Evolutionary conservation across 176 grass and related monocot genomes (phyloP).

Genomic region (Secale cereale): DNA sequence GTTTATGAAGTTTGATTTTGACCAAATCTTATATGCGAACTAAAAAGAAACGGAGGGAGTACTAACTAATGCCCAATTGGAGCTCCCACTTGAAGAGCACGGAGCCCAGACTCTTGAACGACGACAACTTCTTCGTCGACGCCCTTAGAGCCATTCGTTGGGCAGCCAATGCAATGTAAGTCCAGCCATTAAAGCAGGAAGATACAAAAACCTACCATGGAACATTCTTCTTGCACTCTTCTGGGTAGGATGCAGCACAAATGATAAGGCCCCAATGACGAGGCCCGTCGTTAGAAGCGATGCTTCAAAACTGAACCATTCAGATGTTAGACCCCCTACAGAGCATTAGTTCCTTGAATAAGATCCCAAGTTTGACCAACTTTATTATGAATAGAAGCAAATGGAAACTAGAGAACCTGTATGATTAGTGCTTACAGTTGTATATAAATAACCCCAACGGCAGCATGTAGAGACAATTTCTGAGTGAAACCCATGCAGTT

Average conservation of each 20-base stretch:
- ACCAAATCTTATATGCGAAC: no score
- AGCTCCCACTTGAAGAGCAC: no score
- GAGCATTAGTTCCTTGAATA: neutral
- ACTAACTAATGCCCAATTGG: no score
- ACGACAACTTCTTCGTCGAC: no score
- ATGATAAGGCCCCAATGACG: slow-evolving; percentile 60
- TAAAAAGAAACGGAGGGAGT: no score
- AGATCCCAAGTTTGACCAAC: neutral
- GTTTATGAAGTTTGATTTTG: no score
- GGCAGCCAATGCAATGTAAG: slow-evolving; percentile 71
- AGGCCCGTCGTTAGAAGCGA: slow-evolving; percentile 65
- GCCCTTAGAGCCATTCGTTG: no score
- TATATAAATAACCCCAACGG: slow-evolving; percentile 79
- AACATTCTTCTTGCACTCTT: slow-evolving; percentile 92
- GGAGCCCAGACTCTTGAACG: no score
- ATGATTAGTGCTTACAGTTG: slow-evolving; percentile 57
- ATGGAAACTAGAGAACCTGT: neutral
- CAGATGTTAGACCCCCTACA: slow-evolving; percentile 82
- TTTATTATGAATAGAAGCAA: neutral
- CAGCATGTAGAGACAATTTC: slow-evolving; percentile 91
- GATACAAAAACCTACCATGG: slow-evolving; percentile 82
- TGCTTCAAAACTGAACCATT: slow-evolving; percentile 89
- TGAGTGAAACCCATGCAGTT: slow-evolving; percentile 87
- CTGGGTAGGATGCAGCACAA: slow-evolving; percentile 54
- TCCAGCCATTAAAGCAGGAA: slow-evolving; percentile 90